A percentile compares a stretch with the other conserved stretches of the same genome.
phyloP scores from a whole-genome alignment of 768 basidiomycete species.

The Serendipita indica region DNA sequence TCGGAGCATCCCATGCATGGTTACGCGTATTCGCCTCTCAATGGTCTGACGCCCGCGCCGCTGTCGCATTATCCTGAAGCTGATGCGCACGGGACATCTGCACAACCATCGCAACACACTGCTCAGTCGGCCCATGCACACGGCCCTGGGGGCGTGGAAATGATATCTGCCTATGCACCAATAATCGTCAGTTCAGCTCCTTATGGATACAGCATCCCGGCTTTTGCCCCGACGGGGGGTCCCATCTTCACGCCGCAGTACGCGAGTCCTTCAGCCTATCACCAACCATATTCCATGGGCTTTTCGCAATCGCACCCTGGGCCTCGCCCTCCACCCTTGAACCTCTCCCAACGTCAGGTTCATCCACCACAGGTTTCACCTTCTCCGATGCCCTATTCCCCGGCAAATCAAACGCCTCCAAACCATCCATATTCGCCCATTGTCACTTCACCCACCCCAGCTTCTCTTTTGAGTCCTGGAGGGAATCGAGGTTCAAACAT shows the following conservation, averaged over 20 bases:
- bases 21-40: neutral
- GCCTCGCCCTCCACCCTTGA: neutral
- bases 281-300: neutral
- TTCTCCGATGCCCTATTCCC: neutral
- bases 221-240: neutral
- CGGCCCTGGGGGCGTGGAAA: neutral
- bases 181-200: neutral
- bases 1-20: conserved; percentile 5
- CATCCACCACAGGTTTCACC: neutral
- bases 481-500: no score
- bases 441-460: neutral
- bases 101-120: neutral
- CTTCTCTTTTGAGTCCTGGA: no score
- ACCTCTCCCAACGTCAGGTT: neutral
- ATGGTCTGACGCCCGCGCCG: neutral
- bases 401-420: neutral
- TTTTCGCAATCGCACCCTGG: neutral
- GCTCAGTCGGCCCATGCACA: neutral
- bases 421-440: neutral
- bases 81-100: neutral
- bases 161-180: neutral
- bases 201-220: conserved; percentile 1
- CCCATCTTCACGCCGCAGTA: conserved; percentile 1
- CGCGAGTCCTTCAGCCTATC: neutral
- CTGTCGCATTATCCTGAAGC: neutral